A percentile compares a stretch with the other conserved stretches of the same genome.
phyloP scores from a whole-genome alignment of 208 protist species.

The Trypanosoma brucei region DNA sequence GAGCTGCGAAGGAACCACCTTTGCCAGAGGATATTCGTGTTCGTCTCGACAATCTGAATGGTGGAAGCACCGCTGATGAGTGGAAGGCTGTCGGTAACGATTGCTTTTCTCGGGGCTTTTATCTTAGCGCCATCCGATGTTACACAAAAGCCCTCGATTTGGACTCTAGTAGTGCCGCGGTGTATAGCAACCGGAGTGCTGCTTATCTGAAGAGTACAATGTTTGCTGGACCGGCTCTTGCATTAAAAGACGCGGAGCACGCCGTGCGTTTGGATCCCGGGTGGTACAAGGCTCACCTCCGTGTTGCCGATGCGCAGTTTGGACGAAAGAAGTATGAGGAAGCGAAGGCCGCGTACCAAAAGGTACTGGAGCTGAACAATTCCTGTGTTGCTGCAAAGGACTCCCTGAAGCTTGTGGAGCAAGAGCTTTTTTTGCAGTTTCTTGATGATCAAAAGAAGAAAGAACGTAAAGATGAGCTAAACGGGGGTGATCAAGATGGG shows the following conservation, averaged over 20 bases:
- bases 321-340: conserved; percentile 85
- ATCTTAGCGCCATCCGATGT: conserved; percentile 70
- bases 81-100: conserved; percentile 82
- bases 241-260: conserved; percentile 83
- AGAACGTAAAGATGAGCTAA: background rate
- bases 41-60: conserved; percentile 26
- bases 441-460: conserved; percentile 25
- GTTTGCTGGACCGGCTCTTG: conserved; percentile 59
- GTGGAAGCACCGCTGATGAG: conserved; percentile 23
- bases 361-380: conserved; percentile 50
- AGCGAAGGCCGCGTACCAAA: conserved; percentile 67
- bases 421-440: conserved; percentile 31
- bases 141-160: conserved; percentile 76
- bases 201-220: conserved; percentile 75
- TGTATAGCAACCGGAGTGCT: conserved; percentile 88
- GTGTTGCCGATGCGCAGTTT: conserved; percentile 82
- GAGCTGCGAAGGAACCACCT: conserved; percentile 36
- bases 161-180: conserved; percentile 50
- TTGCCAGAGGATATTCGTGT: conserved; percentile 34
- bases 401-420: conserved; percentile 37
- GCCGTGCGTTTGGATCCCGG: conserved; percentile 56
- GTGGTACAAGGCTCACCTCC: conserved; percentile 85
- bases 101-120: conserved; percentile 54
- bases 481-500: background rate
- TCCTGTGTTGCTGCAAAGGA: conserved; percentile 31